These are phyloP conservation scores for Zymoseptoria ardabiliae DNA, from an alignment of 2,329 filamentous ascomycete species.

Conservation along the genomic window DNA sequence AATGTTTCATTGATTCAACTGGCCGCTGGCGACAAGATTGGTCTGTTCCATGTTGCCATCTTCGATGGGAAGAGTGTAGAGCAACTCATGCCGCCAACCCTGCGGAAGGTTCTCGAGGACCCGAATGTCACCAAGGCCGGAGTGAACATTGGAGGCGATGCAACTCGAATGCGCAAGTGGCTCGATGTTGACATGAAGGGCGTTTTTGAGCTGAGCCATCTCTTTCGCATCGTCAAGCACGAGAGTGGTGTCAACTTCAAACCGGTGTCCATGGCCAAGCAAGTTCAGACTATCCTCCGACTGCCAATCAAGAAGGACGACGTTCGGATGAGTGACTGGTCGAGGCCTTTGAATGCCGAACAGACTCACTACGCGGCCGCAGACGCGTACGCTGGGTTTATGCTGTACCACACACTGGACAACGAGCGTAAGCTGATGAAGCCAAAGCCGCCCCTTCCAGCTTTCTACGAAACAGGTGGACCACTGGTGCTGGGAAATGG, in stretches of 20 bases:
- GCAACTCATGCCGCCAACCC: slow-evolving; percentile 61
- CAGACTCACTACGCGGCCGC: slow-evolving; percentile 73
- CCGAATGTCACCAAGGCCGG: slow-evolving; percentile 64
- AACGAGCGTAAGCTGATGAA: slow-evolving; percentile 56
- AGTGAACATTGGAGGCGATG: slow-evolving; percentile 63
- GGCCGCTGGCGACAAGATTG: slow-evolving; percentile 68
- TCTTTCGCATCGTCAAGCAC: slow-evolving; percentile 70
- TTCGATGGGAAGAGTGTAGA: slow-evolving; percentile 35
- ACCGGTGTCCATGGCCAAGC: slow-evolving; percentile 58
- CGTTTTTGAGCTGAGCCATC: slow-evolving; percentile 72
- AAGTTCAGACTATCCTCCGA: slow-evolving; percentile 63
- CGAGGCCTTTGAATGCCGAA: slow-evolving; percentile 48
- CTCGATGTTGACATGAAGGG: slow-evolving; percentile 59
- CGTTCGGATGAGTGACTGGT: slow-evolving; percentile 73
- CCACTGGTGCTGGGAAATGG: slow-evolving; percentile 54
- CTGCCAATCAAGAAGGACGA: slow-evolving; percentile 70
- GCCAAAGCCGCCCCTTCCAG: slow-evolving; percentile 64
- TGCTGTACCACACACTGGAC: slow-evolving; percentile 67
- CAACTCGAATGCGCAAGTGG: slow-evolving; percentile 57
- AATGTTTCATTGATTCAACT: slow-evolving; percentile 80
- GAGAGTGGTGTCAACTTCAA: slow-evolving; percentile 54
- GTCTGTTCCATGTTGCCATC: slow-evolving; percentile 70
- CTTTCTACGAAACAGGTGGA: slow-evolving; percentile 57
- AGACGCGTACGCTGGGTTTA: slow-evolving; percentile 72
- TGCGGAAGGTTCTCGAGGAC: slow-evolving; percentile 67